Base-by-base conservation (phyloP, 352 stramenopile species). In the Globisporangium yorkense region DNA sequence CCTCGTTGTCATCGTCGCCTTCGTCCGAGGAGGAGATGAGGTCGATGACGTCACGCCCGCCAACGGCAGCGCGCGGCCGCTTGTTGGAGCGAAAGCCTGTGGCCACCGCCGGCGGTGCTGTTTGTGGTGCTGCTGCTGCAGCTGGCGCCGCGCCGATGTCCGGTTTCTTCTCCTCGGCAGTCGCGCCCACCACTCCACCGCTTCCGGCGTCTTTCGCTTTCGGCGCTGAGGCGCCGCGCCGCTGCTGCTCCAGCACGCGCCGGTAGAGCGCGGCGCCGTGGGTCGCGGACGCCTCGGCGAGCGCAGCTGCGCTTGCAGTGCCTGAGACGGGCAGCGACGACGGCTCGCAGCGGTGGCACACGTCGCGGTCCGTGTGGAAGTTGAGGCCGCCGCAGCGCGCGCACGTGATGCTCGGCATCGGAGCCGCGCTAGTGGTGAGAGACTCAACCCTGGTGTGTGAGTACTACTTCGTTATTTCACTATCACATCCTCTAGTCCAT, bases 1-100 rank as follows among this genome's bases (percentile, higher is more conserved):
- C 20, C 12, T 24, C n/a, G 10, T 56, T 21, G 8, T 43, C 18
- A 27, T 51, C 48, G 2, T 54, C 46, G 9, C 56, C 61, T 7
- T 72, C 67, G n/a, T 75, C 67, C 35, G 66, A 63, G 5, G 67
- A 74, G 6, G 67, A 75, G 24, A 75, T 75, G 48, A 75, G 52
- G 56, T 72, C 67, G 29, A 75, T 75, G 18, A 75, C 47, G n/a
- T 63, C 64, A 7, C 37, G 49, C 2, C 33, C 21, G 33, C 33
- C 9, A 21, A 9, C 18, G 0, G 16, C 27, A 20, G 35, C n/a
- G 20, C 31, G 51, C 12, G 31, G 41, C 1, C 50, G 58, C 35
- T 58, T 58, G 16, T 50, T 59, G 21, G 33, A 3, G 15, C 43
- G 37, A 0, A 18, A 20, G 49, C 8, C 41, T 21, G 15, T 31